A percentile compares a stretch with the other conserved stretches of the same genome.
Evolutionary conservation across 179 eudicot species (phyloP).

Genomic region (Pouteria campechiana): DNA sequence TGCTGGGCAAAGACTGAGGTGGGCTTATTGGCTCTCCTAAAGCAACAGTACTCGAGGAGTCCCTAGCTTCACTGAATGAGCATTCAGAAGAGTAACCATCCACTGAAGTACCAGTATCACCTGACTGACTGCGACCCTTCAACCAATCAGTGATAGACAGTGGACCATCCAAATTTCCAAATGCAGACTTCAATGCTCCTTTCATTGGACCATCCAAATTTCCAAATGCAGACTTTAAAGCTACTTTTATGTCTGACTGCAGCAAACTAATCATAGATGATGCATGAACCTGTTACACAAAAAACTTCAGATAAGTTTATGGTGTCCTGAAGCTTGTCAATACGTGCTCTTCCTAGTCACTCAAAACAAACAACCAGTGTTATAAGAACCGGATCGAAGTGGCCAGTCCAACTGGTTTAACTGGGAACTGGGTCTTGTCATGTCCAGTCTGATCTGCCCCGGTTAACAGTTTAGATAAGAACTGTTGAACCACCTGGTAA

Average conservation of each 20-base stretch:
- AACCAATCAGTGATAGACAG: conserved; percentile 87
- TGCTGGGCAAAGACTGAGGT: conserved; percentile 50
- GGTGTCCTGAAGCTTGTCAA: neutral
- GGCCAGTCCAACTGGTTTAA: too few relatives aligned
- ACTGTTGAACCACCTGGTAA: too few relatives aligned
- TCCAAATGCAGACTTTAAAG: conserved; percentile 78
- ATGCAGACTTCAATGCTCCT: conserved; percentile 85
- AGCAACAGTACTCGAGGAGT: conserved; percentile 43
- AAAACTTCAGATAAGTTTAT: conserved; percentile 4
- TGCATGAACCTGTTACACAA: conserved; percentile 74
- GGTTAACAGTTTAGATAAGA: too few relatives aligned
- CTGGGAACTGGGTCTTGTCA: too few relatives aligned
- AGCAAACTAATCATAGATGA: conserved; percentile 78
- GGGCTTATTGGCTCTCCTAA: conserved; percentile 73
- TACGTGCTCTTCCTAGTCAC: too few relatives aligned
- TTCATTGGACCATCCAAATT: conserved; percentile 84
- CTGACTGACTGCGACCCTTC: conserved; percentile 63
- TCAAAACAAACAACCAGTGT: too few relatives aligned
- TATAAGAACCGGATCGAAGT: too few relatives aligned
- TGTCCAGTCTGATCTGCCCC: too few relatives aligned
- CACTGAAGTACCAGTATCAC: conserved; percentile 38
- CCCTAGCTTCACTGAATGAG: conserved; percentile 54
- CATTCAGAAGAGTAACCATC: conserved; percentile 83
- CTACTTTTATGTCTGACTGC: conserved; percentile 71
- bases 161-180: conserved; percentile 84